phyloP scores from a whole-genome alignment of 176 grass and related monocot genomes.

The Zoysia japonica region DNA sequence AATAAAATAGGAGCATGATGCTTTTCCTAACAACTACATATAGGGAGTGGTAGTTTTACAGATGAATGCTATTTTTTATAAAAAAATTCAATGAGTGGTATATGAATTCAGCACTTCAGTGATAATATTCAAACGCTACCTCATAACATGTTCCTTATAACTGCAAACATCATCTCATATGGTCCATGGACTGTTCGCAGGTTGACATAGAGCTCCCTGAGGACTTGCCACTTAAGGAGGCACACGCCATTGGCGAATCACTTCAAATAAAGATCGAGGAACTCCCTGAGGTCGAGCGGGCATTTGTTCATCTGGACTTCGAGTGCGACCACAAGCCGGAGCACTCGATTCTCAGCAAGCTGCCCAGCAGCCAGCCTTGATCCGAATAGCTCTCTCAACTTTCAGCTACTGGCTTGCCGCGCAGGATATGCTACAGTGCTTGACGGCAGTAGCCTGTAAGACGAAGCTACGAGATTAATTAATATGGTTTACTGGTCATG shows the following conservation, averaged over 20 bases:
- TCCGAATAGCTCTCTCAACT: neutral
- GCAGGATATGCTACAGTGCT: slow-evolving; percentile 17
- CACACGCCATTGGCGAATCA: slow-evolving; percentile 84
- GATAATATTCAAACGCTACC: neutral
- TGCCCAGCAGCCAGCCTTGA: slow-evolving; percentile 71
- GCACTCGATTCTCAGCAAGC: slow-evolving; percentile 82
- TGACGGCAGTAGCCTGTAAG: neutral
- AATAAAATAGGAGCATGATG: neutral
- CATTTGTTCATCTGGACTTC: slow-evolving; percentile 91
- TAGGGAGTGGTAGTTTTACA: neutral
- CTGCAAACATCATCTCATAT: neutral
- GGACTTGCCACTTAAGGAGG: slow-evolving; percentile 90
- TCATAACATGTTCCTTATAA: neutral
- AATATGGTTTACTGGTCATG: neutral
- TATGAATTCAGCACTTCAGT: neutral
- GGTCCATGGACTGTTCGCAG: slow-evolving; percentile 37
- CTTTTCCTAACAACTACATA: neutral
- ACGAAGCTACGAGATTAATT: neutral
- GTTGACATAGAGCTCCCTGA: slow-evolving; percentile 97
- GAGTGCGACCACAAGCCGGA: slow-evolving; percentile 92
- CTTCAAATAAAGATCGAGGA: slow-evolving; percentile 94
- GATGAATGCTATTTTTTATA: neutral
- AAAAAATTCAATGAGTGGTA: neutral
- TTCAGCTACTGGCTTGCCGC: neutral
- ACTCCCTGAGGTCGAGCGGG: slow-evolving; percentile 84